Evolutionary conservation across 768 basidiomycete species (phyloP).

Genomic region (Chlorophyllum brunneum): DNA sequence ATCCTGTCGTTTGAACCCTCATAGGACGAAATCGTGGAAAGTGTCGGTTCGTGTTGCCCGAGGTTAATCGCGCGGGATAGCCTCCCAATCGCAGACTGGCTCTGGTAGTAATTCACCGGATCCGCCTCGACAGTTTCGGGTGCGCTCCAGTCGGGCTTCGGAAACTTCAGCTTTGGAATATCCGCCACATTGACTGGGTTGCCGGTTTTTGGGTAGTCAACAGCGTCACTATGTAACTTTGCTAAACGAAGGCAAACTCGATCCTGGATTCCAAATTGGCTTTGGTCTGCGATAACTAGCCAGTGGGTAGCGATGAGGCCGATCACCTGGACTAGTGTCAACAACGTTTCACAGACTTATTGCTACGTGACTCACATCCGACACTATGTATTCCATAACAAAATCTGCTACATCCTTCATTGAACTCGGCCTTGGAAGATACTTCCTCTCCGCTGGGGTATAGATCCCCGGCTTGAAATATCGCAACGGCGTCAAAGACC

Average conservation of each 20-base stretch:
- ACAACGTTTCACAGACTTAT: background rate
- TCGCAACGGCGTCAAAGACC: constrained; percentile 26
- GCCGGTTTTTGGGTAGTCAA: constrained; percentile 62
- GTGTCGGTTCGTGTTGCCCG: constrained; percentile 24
- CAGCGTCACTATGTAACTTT: constrained; percentile 54
- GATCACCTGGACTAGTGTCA: constrained; percentile 36
- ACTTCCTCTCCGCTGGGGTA: constrained; percentile 38
- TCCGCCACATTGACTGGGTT: constrained; percentile 31
- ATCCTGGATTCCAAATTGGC: constrained; percentile 41
- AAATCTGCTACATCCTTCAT: constrained; percentile 66
- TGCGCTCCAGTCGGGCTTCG: constrained; percentile 60
- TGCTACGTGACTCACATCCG: constrained; percentile 38
- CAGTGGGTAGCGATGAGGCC: constrained; percentile 59
- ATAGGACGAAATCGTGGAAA: background rate
- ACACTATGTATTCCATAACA: constrained; percentile 62
- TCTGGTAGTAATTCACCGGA: constrained; percentile 42
- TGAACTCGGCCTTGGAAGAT: constrained; percentile 42
- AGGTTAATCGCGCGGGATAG: constrained; percentile 60
- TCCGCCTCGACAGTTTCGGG: constrained; percentile 46
- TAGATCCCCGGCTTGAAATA: constrained; percentile 43
- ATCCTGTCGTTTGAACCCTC: background rate
- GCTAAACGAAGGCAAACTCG: constrained; percentile 48
- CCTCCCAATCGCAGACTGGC: constrained; percentile 51
- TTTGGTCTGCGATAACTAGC: constrained; percentile 61
- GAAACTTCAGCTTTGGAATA: constrained; percentile 40